Base-by-base conservation (phyloP, 768 basidiomycete species). In the Kwoniella heveanensis region DNA sequence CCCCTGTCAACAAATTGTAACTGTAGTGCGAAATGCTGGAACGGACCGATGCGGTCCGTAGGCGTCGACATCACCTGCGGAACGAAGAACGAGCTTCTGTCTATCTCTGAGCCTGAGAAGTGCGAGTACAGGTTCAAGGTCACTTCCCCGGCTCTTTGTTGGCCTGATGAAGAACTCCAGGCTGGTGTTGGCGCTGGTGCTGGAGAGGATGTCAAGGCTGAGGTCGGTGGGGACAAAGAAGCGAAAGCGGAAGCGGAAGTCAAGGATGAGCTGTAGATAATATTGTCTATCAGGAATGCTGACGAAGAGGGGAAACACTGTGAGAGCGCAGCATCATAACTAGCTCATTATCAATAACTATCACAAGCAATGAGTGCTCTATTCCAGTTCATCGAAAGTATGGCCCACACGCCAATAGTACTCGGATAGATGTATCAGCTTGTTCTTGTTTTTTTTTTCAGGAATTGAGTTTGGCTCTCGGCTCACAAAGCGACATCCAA, bases 41-140 rank as follows among this genome's bases (percentile, higher is more conserved):
- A 96, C 72, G 95, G 96, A 0, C 96, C 96, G 2, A 85, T 90
- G 67, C 86, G 95, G 29, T 92, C 86, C 65, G 89, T 92, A 30
- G 84, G 86, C 12, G 53, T 99, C 27, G 81, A 90, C 51, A 81
- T 96, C 57, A 83, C 86, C 1, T 99, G 96, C 70, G 96, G 92
- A 4, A 87, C 85, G 0, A 89, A 93, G 73, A 97, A 97, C 73
- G 84, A 84, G 2, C 80, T 99, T 32, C 80, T 88, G 15, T 85
- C 87, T 0, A 87, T 97, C 4, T 84, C 85, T 49, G 96, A 99
- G 81, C 85, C 94, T 21, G 93, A 98, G 81, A 97, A 97, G 82
- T 98, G 95, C 82, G 92, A 94, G 80, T 97, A 97, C 73, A 86
- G 88, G 74, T 85, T 92, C 73, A 90, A 87, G 10, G 92, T 85